Percentiles rank a stretch among this genome's conserved stretches.
Conservation (phyloP, 176 grass and related monocot genomes). For the Juncus inflexus region DNA sequence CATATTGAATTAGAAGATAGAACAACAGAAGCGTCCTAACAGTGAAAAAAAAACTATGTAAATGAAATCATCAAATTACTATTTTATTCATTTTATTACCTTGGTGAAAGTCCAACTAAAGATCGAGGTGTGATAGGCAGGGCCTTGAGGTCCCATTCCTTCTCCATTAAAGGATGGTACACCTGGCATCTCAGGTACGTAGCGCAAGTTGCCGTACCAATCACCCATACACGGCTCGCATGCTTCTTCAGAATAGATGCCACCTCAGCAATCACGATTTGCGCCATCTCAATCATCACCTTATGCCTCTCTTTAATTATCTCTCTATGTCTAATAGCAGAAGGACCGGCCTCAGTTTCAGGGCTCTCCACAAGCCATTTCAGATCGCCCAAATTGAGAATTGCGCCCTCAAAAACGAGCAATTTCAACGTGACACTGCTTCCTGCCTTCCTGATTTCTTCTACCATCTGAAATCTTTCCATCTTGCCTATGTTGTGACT, state of each 20-base stretch:
- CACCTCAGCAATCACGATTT: slow-evolving; percentile 56
- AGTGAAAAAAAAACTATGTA: not conserved
- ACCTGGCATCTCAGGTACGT: slow-evolving; percentile 83
- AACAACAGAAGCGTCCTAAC: not conserved
- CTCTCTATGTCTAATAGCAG: slow-evolving; percentile 3
- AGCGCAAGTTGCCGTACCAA: slow-evolving; percentile 75
- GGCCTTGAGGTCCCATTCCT: slow-evolving; percentile 79
- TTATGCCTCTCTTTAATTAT: slow-evolving; percentile 23
- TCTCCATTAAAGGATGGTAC: slow-evolving; percentile 69
- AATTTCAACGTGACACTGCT: slow-evolving; percentile 25
- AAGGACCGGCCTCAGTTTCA: not conserved
- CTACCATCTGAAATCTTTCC: slow-evolving; percentile 33
- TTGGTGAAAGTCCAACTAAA: slow-evolving; percentile 44
- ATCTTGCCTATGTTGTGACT: slow-evolving; percentile 28
- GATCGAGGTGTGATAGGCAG: slow-evolving; percentile 62
- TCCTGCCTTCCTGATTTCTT: slow-evolving; percentile 41
- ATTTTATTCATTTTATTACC: slow-evolving; percentile 14
- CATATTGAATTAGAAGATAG: not conserved
- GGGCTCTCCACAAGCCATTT: slow-evolving; percentile 69
- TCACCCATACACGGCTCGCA: slow-evolving; percentile 50
- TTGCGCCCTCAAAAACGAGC: slow-evolving; percentile 27
- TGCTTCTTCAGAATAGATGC: slow-evolving; percentile 30
- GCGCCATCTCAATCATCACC: slow-evolving; percentile 42
- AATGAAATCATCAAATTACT: not conserved
- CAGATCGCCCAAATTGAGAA: slow-evolving; percentile 72